Evolutionary conservation across 2,329 filamentous ascomycete genomes (phyloP), one percentile per base, ranked within the genome.

Genomic region (Beauveria australis): DNA sequence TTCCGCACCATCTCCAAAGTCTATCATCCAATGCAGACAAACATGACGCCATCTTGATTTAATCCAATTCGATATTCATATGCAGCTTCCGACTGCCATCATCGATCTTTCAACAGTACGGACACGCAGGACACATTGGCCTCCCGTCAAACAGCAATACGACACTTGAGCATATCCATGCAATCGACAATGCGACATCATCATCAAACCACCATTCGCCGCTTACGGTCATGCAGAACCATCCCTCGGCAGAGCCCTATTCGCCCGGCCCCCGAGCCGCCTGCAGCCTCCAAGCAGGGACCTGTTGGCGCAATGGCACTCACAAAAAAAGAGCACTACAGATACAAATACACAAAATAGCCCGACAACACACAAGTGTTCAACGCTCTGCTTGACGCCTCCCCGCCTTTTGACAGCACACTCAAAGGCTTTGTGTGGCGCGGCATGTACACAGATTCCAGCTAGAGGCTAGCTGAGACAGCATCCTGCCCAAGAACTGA

Each of bases 381-480:
- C 40, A 44, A 43, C 24, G 19, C 7, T n/a, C 7, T 44, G 33
- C 14, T 6, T 5, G 33, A 51, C 10, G 33, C 33, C 30, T 30
- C 33, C 33, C 33, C 22, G 22, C 33, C 30, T 48, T 56, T 24
- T 37, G 49, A 33, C 44, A 19, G 18, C 22, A 19, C 19, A 49
- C 16, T 18, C 6, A 28, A 40, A 43, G 9, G 22, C 22, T 24
- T 47, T 12, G n/a, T 14, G 53, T 56, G 26, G 24, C 28, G 53
- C 53, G 18, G 22, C 22, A 43, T 33, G 10, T 22, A 16, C 33
- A 14, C 22, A 43, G 41, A 58, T 58, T 49, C 55, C 55, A 49
- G 28, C 46, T 24, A 41, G 30, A 51, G 55, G 55, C 46, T n/a
- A 18, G 55, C 55, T 40, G 22, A 58, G 55, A 58, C 55, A 58